Conservation (phyloP, 139 green algal species). For the Asterochloris sp. region DNA sequence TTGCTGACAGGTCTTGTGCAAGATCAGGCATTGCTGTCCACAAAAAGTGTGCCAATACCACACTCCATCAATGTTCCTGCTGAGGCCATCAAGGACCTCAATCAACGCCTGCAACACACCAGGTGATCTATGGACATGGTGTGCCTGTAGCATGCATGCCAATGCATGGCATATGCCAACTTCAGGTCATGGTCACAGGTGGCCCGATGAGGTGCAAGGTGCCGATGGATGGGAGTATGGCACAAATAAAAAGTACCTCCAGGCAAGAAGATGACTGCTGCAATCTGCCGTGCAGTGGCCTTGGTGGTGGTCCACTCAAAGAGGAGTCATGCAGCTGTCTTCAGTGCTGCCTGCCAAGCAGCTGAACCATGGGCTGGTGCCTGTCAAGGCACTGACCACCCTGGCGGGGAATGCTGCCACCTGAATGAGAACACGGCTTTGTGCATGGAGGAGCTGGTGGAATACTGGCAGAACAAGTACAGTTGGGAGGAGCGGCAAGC, state of each 20-base stretch:
- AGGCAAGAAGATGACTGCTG: background rate
- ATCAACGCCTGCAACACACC: background rate
- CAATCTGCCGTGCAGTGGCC: too few relatives aligned
- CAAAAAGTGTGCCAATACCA: background rate
- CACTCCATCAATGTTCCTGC: background rate
- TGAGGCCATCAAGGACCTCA: slow-evolving; percentile 6
- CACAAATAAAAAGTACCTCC: background rate
- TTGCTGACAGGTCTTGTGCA: too few relatives aligned
- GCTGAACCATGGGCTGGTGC: background rate
- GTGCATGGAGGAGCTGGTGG: slow-evolving; percentile 14
- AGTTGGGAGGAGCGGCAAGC: slow-evolving; percentile 17
- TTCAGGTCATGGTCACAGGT: too few relatives aligned
- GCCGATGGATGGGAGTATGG: slow-evolving; percentile 22
- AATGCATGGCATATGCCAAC: too few relatives aligned
- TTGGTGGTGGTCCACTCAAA: too few relatives aligned
- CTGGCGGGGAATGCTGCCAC: background rate
- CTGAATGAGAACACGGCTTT: background rate
- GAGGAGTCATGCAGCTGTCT: background rate
- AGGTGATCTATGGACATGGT: too few relatives aligned
- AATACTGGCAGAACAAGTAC: slow-evolving; percentile 19
- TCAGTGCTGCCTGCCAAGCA: background rate
- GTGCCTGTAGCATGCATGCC: too few relatives aligned
- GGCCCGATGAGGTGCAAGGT: slow-evolving; percentile 11
- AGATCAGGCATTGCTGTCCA: background rate
- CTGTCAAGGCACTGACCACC: background rate